phyloP scores from a whole-genome alignment of 345 rosid species.

The Gossypium turneri region DNA sequence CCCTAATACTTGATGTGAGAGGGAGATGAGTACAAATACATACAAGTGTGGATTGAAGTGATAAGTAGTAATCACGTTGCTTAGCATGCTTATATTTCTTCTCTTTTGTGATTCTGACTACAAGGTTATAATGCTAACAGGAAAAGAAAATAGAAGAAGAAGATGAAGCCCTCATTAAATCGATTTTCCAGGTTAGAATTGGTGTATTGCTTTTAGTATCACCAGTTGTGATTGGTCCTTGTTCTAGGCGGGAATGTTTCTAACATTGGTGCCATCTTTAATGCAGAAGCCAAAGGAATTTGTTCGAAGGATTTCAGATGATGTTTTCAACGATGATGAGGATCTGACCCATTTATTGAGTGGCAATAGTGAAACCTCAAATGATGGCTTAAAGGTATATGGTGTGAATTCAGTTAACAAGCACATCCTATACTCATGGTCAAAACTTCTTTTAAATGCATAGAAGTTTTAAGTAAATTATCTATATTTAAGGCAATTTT shows the following conservation, averaged over 20 bases:
- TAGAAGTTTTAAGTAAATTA: neutral
- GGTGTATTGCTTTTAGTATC: conserved; percentile 1
- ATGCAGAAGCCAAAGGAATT: conserved; percentile 45
- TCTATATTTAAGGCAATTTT: neutral
- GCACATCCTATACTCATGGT: neutral
- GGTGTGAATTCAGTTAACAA: neutral
- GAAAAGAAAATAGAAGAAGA: conserved; percentile 64
- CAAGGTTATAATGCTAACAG: conserved; percentile 23
- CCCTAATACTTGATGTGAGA: neutral
- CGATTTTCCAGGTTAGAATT: conserved; percentile 53
- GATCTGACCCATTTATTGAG: conserved; percentile 22
- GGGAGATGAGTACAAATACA: neutral
- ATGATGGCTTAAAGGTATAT: conserved; percentile 23
- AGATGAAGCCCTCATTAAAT: conserved; percentile 70
- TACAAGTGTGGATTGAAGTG: neutral
- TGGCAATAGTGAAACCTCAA: conserved; percentile 21
- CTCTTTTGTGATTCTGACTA: neutral
- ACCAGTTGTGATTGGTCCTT: neutral
- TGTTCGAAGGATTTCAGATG: conserved; percentile 57
- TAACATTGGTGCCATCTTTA: conserved; percentile 7
- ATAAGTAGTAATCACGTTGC: neutral
- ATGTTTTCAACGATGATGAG: conserved; percentile 40
- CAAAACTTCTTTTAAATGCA: conserved; percentile 35
- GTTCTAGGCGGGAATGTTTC: conserved; percentile 3
- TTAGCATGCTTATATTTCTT: neutral